These are phyloP conservation scores for Aspergillus sp. DNA, from an alignment of 2,329 filamentous ascomycete species.

Conservation along the genomic window DNA sequence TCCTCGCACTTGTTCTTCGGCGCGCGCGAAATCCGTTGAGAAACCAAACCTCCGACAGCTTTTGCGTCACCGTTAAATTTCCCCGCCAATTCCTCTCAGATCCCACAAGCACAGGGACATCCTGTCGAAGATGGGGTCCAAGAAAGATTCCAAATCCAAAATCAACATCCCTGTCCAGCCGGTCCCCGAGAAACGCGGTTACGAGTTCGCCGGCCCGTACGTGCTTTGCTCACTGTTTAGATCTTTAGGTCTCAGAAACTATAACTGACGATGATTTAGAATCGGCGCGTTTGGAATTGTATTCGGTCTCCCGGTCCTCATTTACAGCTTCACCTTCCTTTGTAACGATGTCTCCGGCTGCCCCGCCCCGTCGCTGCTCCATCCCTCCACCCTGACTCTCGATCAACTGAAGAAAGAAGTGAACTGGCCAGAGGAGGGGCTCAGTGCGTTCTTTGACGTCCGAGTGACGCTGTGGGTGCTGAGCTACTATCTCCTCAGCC, in stretches of 20 bases:
- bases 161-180: constrained; percentile 34
- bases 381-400: constrained; percentile 68
- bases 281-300: constrained; percentile 75
- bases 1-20: background rate
- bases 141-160: constrained; percentile 29
- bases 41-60: background rate
- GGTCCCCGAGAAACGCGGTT: constrained; percentile 43
- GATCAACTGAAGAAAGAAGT: constrained; percentile 74
- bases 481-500: constrained; percentile 74
- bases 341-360: constrained; percentile 95
- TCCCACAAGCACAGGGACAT: background rate
- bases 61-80: background rate
- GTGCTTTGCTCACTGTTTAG: constrained; percentile 19
- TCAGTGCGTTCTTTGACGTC: constrained; percentile 68
- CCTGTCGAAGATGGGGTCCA: constrained; percentile 29
- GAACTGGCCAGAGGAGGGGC: constrained; percentile 73
- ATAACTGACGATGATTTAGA: constrained; percentile 47
- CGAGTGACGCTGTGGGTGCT: constrained; percentile 68
- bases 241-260: background rate
- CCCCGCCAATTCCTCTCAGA: background rate
- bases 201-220: constrained; percentile 50
- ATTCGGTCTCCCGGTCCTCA: constrained; percentile 74
- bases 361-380: constrained; percentile 76
- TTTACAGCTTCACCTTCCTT: constrained; percentile 77
- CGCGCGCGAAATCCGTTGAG: background rate